Evolutionary conservation across 768 basidiomycete genomes (phyloP), one percentile per base, ranked within the genome.

Genomic region (Leccinellum luteum): DNA sequence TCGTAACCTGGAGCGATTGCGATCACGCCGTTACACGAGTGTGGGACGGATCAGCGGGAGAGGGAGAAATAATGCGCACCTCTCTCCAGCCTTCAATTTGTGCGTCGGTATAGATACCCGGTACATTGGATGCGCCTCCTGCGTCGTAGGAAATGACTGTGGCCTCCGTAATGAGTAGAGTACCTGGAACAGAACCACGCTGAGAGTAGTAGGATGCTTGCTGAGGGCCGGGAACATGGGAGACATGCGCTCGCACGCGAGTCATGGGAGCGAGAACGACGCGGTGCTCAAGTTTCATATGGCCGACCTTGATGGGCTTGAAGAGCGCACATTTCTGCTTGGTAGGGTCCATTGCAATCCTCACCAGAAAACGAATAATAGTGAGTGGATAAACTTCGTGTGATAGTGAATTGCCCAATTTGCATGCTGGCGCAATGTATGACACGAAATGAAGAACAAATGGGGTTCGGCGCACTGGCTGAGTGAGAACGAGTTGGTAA

Each of bases 51-150:
- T 27, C 19, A 14, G 28, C 17, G 27, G 17, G 17, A 28, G 14
- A 2, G 3, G 30, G 31, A 12, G 6, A 7, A 14, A 23, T 1
- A 1, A 12, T n/a, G 32, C 48, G 7, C 31, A 79, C 80, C 62
- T 68, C 62, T 61, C 79, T 82, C 85, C 84, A 85, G 0, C 62
- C 76, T 9, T 64, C 57, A 30, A 78, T 78, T 60, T 92, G 89
- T 23, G 79, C 82, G 3, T 79, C 67, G n/a, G 67, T 82, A 76
- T 81, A 89, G 54, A 89, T 82, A 1, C 88, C 89, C 2, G 88
- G 89, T 0, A 80, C 77, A 54, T 82, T 69, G 2, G 56, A 51
- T 43, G 70, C 75, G 1, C 84, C 85, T 3, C 80, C 82, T 0
- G 84, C 83, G 14, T 77, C 62, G 2, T 17, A 66, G 0, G 80